These are phyloP conservation scores for Eucalyptus erythrocorys DNA, from an alignment of 345 rosid genomes.

Conservation along the genomic window DNA sequence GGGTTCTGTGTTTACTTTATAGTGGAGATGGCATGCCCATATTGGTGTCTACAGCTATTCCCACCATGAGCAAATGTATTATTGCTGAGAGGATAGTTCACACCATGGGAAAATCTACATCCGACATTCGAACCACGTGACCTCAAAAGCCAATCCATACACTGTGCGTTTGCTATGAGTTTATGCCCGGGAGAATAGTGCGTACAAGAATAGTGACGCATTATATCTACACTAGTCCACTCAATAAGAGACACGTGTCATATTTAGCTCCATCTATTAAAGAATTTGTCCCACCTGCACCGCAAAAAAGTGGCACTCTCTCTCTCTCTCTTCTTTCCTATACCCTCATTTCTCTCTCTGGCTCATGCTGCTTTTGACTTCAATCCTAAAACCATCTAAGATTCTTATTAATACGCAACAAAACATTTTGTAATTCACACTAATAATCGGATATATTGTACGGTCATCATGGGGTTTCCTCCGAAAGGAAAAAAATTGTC, in stretches of 20 bases:
- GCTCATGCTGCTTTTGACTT: too few relatives aligned
- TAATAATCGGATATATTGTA: background rate
- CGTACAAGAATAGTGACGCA: too few relatives aligned
- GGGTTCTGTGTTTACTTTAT: background rate
- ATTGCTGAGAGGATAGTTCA: background rate
- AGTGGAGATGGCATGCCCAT: background rate
- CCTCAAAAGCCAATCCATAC: too few relatives aligned
- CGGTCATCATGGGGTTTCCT: background rate
- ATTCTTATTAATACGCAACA: background rate
- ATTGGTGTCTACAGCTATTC: background rate
- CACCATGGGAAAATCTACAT: background rate
- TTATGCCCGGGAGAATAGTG: background rate
- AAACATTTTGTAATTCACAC: background rate
- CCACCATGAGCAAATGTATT: background rate
- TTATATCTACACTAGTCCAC: too few relatives aligned
- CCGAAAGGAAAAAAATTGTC: too few relatives aligned
- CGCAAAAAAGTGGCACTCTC: too few relatives aligned
- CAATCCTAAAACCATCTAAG: too few relatives aligned
- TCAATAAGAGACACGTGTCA: too few relatives aligned
- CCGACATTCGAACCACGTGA: background rate
- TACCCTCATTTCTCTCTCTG: too few relatives aligned
- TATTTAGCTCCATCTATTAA: too few relatives aligned
- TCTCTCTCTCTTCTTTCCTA: too few relatives aligned
- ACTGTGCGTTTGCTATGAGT: background rate
- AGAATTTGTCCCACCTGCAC: too few relatives aligned